These are phyloP conservation scores for Lachancea cidri DNA, from an alignment of 805 yeast genomes.

Conservation along the genomic window DNA sequence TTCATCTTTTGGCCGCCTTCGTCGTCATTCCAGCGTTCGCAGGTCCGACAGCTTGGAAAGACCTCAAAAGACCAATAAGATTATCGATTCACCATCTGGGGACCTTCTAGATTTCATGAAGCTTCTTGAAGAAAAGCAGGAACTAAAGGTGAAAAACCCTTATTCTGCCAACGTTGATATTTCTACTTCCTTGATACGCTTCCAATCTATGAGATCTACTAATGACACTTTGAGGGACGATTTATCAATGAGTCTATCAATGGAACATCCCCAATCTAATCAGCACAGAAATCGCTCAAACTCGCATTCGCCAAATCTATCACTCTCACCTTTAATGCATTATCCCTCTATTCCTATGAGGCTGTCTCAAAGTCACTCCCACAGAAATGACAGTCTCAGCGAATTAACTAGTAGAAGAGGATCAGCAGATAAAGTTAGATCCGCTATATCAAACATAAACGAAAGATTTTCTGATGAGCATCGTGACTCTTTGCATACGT, in stretches of 20 bases:
- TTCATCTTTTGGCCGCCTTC: conserved; percentile 68
- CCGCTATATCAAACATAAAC: conserved; percentile 3
- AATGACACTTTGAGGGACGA: conserved; percentile 55
- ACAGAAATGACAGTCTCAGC: conserved; percentile 1
- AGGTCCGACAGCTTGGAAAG: conserved; percentile 30
- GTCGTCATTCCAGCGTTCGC: conserved; percentile 43
- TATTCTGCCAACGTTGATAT: conserved; percentile 22
- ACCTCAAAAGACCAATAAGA: conserved; percentile 17
- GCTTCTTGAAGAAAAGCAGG: conserved; percentile 61
- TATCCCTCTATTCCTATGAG: conserved; percentile 30
- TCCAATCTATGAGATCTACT: conserved; percentile 46
- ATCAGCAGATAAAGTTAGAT: conserved; percentile 8
- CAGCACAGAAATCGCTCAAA: conserved; percentile 20
- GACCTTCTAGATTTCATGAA: conserved; percentile 67
- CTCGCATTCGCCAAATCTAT: conserved; percentile 34
- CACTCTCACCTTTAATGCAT: conserved; percentile 24
- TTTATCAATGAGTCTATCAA: conserved; percentile 44
- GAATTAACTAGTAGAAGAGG: conserved; percentile 6
- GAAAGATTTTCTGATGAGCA: conserved; percentile 3
- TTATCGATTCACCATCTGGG: conserved; percentile 30
- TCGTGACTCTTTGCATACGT: background rate
- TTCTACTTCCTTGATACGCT: conserved; percentile 45
- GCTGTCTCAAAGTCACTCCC: conserved; percentile 20
- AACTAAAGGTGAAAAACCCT: conserved; percentile 34
- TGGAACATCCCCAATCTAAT: conserved; percentile 13